These are phyloP conservation scores for Dothistroma septosporum DNA, from an alignment of 2,329 filamentous ascomycete genomes.

Conservation along the genomic window DNA sequence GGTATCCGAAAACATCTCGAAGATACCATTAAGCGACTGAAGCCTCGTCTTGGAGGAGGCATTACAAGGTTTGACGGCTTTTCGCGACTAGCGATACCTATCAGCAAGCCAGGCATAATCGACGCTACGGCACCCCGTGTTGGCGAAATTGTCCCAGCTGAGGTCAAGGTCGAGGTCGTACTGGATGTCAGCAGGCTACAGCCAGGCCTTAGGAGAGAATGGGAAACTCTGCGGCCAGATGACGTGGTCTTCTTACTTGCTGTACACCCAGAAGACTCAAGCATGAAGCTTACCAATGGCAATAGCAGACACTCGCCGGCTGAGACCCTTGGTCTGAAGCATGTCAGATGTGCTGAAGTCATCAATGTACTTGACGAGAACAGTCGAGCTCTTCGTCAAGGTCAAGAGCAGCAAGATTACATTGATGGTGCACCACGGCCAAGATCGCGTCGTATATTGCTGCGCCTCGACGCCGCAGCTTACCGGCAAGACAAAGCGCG, in stretches of 20 bases:
- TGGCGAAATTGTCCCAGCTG: constrained; percentile 71
- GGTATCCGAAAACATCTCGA: constrained; percentile 90
- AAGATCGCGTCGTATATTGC: constrained; percentile 64
- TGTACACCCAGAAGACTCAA: constrained; percentile 58
- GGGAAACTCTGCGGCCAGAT: constrained; percentile 80
- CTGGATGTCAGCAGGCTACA: constrained; percentile 78
- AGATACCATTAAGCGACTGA: constrained; percentile 70
- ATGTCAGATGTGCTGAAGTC: constrained; percentile 78
- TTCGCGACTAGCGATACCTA: constrained; percentile 87
- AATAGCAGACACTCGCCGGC: constrained; percentile 50
- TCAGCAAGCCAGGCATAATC: constrained; percentile 78
- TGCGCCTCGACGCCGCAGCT: constrained; percentile 73
- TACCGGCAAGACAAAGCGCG: constrained; percentile 73
- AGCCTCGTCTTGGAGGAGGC: constrained; percentile 63
- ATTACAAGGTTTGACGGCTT: constrained; percentile 71
- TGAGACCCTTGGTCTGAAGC: constrained; percentile 59
- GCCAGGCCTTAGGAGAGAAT: constrained; percentile 73
- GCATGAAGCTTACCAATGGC: constrained; percentile 54
- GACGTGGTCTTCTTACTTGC: constrained; percentile 86
- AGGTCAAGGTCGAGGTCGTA: constrained; percentile 79
- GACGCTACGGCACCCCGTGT: constrained; percentile 81
- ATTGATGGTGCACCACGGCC: constrained; percentile 60
- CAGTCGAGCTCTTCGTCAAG: constrained; percentile 66
- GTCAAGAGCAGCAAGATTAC: constrained; percentile 47
- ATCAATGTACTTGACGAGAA: constrained; percentile 83